Base-by-base conservation (phyloP, 2,329 filamentous ascomycete genomes). In the Scopulariopsis brevicaulis region DNA sequence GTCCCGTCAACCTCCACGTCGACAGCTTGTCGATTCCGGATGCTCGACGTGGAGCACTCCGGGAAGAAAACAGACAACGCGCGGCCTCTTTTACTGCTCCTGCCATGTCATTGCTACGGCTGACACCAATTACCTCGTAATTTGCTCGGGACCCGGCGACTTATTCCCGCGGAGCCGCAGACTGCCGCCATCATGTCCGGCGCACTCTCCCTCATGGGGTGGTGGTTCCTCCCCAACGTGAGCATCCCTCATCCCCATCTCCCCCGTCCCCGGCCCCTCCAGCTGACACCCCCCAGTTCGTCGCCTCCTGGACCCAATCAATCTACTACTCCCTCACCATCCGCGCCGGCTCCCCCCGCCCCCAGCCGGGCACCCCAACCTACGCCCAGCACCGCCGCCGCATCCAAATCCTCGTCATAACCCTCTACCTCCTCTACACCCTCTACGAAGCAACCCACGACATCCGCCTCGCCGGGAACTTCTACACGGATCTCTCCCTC, bases 391-490 rank as follows among this genome's bases (percentile, higher is more conserved):
- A 97, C 74, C 86, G 90, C 60, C 87, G 88, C 59, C 82, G 84
- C 65, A 93, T 96, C 69, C 85, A 94, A 69, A 86, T 93, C 67
- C 76, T 86, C 64, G 89, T 97, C 66, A 86, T 97, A 55, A 77
- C 86, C 54, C 74, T 82, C 60, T 99, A 97, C 74, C 88, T 97
- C 43, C 73, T 87, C 63, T 96, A 96, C 77, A 96, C 91, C 53
- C 84, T 97, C 65, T 94, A 92, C 74, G 93, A 97, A 74, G 87
- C 90, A 66, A 89, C 96, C 77, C 84, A 89, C 74, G 84, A 90
- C 62, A 79, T 96, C 32, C 86, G 83, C 62, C 75, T 79, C 52
- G 75, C 78, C 1, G 84, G 87, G 20, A 85, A 90, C 70, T 96
- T 88, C 74, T 97, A 96, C 74, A 77, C 82, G 53, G 81, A 87